Conservation (phyloP, 371 early-diverging fungal species). For the Rhizomucor miehei region DNA sequence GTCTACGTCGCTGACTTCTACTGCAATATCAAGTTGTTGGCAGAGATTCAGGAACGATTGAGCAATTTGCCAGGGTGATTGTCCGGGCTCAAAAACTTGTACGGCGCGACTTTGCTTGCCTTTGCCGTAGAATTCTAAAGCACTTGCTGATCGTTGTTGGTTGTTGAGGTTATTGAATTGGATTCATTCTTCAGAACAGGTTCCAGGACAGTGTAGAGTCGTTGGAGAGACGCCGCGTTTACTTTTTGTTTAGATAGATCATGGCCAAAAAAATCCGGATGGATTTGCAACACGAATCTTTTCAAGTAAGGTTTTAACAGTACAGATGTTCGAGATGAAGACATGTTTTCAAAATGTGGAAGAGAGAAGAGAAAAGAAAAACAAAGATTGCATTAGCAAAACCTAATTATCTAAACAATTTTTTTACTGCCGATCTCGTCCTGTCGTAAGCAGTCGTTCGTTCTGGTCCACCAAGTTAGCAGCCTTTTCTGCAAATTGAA, state of each 20-base stretch:
- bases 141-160: not conserved
- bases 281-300: constrained; percentile 31
- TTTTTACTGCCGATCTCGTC: constrained; percentile 15
- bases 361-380: too few species aligned
- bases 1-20: constrained; percentile 22
- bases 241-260: constrained; percentile 22
- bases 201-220: constrained; percentile 17
- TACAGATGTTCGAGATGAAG: not conserved
- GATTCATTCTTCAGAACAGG: constrained; percentile 10
- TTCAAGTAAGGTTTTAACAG: constrained; percentile 31
- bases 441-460: constrained; percentile 77
- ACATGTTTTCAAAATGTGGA: not conserved
- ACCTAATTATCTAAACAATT: constrained; percentile 1
- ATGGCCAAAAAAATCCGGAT: constrained; percentile 38
- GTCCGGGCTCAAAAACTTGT: not conserved
- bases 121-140: constrained; percentile 8
- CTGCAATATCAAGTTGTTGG: constrained; percentile 18
- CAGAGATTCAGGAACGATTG: constrained; percentile 26
- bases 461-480: constrained; percentile 85
- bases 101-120: not conserved
- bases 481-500: constrained; percentile 88
- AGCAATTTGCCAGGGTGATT: constrained; percentile 16
- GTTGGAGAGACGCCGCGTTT: constrained; percentile 34
- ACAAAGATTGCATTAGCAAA: too few species aligned
- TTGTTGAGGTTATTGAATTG: not conserved